Evolutionary conservation across 2,329 filamentous ascomycete species (phyloP).

Genomic region (Calonectria pauciramosa): DNA sequence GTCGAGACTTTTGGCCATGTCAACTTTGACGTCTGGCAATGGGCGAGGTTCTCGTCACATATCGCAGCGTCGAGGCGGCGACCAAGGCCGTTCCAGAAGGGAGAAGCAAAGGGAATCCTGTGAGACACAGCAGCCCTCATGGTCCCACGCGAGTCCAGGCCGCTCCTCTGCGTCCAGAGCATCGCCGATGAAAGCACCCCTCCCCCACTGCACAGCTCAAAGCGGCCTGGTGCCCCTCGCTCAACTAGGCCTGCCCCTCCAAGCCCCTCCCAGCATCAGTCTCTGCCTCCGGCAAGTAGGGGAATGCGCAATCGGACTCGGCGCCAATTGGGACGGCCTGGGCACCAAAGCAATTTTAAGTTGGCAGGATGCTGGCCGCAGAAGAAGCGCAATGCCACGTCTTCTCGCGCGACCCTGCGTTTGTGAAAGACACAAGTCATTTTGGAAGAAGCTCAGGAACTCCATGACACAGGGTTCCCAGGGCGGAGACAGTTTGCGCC

Average conservation of each 20-base stretch:
- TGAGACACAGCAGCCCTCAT: neutral
- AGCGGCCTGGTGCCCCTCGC: conserved; percentile 11
- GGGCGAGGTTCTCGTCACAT: neutral
- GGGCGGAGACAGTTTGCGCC: neutral
- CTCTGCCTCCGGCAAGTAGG: conserved; percentile 13
- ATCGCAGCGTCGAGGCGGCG: neutral
- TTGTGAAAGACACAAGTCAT: neutral
- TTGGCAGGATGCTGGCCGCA: neutral
- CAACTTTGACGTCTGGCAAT: neutral
- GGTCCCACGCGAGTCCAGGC: conserved; percentile 22
- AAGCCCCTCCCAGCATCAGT: neutral
- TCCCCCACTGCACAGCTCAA: conserved; percentile 20
- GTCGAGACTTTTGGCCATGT: neutral
- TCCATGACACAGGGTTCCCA: neutral
- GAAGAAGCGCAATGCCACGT: neutral
- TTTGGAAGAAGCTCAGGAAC: neutral
- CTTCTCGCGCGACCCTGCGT: neutral
- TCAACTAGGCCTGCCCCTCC: neutral
- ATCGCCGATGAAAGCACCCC: conserved; percentile 39
- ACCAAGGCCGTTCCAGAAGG: neutral
- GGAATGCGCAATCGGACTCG: neutral
- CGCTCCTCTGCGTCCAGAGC: conserved; percentile 35
- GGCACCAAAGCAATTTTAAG: neutral
- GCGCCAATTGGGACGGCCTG: neutral
- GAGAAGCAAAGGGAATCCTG: neutral